Evolutionary conservation across 257 asterid genomes (phyloP).

Genomic region (Ocimum tenuiflorum): DNA sequence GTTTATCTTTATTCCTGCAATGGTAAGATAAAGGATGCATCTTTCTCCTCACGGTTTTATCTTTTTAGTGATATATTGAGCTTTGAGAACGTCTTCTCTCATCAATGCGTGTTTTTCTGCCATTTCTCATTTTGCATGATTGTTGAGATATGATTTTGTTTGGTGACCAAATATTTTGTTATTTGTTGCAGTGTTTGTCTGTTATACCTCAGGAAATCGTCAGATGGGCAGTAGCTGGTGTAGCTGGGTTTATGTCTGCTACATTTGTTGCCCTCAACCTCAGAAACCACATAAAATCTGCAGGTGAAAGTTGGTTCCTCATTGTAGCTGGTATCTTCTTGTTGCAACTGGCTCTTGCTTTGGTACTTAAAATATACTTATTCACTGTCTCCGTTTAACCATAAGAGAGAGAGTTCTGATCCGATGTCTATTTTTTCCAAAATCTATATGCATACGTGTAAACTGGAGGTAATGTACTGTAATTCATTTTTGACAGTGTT

Average conservation of each 20-base stretch:
- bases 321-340: slow-evolving; percentile 87
- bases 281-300: slow-evolving; percentile 73
- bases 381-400: slow-evolving; percentile 59
- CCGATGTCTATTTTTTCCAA: background rate
- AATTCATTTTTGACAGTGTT: slow-evolving; percentile 41
- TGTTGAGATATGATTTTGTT: background rate
- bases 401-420: slow-evolving; percentile 5
- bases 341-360: slow-evolving; percentile 89
- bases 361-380: slow-evolving; percentile 75
- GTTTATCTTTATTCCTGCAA: slow-evolving; percentile 87
- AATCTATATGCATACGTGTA: slow-evolving; percentile 14
- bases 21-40: slow-evolving; percentile 50
- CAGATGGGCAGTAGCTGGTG: slow-evolving; percentile 88
- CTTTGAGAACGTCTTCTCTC: background rate
- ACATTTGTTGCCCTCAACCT: slow-evolving; percentile 86
- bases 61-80: background rate
- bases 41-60: background rate
- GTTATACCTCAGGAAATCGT: slow-evolving; percentile 72
- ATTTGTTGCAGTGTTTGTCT: slow-evolving; percentile 74
- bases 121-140: background rate
- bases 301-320: slow-evolving; percentile 91
- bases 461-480: slow-evolving; percentile 19
- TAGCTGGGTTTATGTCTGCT: slow-evolving; percentile 94
- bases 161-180: background rate
- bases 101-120: background rate